Percentiles rank a stretch among this genome's conserved stretches.
phyloP scores from a whole-genome alignment of 345 rosid species.

The Geranium brycei region DNA sequence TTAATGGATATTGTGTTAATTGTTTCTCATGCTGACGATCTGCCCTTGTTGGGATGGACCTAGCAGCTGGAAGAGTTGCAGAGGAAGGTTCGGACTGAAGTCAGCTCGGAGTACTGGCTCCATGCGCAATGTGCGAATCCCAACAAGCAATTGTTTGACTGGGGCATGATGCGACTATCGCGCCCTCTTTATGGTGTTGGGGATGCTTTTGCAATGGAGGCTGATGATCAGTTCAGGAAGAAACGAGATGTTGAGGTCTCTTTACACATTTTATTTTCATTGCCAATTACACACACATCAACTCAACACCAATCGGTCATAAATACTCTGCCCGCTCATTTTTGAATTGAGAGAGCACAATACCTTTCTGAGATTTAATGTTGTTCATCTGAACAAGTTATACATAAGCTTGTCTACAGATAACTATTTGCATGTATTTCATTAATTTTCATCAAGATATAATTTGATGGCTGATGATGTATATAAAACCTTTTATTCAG shows the following conservation, averaged over 20 bases:
- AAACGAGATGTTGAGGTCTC: constrained; percentile 90
- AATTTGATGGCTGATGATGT: constrained; percentile 16
- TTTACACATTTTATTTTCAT: too few species aligned
- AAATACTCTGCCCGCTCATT: neutral
- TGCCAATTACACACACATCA: too few species aligned
- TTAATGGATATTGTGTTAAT: neutral
- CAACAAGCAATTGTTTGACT: constrained; percentile 69
- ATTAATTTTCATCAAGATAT: neutral
- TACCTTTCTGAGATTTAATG: neutral
- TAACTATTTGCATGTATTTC: neutral
- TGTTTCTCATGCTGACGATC: constrained; percentile 10
- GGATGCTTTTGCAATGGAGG: constrained; percentile 77
- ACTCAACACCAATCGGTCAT: neutral
- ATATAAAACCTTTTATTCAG: constrained; percentile 30
- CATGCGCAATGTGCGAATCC: constrained; percentile 54
- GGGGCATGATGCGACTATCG: constrained; percentile 87
- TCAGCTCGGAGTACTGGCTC: constrained; percentile 85
- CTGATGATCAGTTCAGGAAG: constrained; percentile 83
- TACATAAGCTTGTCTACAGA: too few species aligned
- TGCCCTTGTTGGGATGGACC: constrained; percentile 23
- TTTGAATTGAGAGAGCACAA: neutral
- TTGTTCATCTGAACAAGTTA: neutral
- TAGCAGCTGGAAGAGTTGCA: constrained; percentile 80
- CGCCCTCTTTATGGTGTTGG: constrained; percentile 75
- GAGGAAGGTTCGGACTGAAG: constrained; percentile 56